Base-by-base conservation (phyloP, 2,329 filamentous ascomycete species). In the Fusarium virguliforme region DNA sequence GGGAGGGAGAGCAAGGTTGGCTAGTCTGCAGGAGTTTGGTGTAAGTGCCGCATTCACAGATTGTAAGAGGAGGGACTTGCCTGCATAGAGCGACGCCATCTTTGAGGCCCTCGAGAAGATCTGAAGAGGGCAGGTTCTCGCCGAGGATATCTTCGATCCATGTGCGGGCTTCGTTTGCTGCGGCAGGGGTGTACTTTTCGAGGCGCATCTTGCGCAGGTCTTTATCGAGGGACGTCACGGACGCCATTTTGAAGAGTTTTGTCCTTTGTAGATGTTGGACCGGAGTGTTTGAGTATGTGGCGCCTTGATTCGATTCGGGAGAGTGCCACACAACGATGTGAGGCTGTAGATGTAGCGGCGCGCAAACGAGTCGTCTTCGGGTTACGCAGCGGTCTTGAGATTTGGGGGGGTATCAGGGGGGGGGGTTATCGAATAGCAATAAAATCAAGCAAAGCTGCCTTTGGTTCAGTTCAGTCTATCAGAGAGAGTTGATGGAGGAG, bases 41-140 rank as follows among this genome's bases (percentile, higher is more conserved):
- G 50, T 72, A 67, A 72, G 69, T 72, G 55, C 62, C 57, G 48
- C 57, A 72, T 60, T 38, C 66, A 67, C 63, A 18, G 34, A 59
- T 61, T 7, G 35, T 8, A 32, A 35, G 22, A 6, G 13, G n/a
- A 34, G 38, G 28, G 35, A 79, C 90, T 76, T 87, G 97, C 94
- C 91, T 95, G 93, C 96, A 99, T 30, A 99, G 88, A 34, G 92
- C 92, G 40, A 95, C 92, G 59, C 96, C 96, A 86, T 98, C 94
- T 82, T 95, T 97, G 55, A 99, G 85, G 18, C 88, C 89, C 64
- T 96, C 94, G 13, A 99, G 87, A 55, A 99, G 85, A 81, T 99
- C 96, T 32, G 88, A 87, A 7, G 88, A 82, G 1, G 92, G 84
- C 62, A 98, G 85, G 56, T 86, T 88, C 79, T 95, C 91, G 69